Percentiles rank a stretch among this genome's conserved stretches.
Evolutionary conservation across 1,284 basidiomycete species (phyloP).

Genomic region (Sporisorium reilianum): DNA sequence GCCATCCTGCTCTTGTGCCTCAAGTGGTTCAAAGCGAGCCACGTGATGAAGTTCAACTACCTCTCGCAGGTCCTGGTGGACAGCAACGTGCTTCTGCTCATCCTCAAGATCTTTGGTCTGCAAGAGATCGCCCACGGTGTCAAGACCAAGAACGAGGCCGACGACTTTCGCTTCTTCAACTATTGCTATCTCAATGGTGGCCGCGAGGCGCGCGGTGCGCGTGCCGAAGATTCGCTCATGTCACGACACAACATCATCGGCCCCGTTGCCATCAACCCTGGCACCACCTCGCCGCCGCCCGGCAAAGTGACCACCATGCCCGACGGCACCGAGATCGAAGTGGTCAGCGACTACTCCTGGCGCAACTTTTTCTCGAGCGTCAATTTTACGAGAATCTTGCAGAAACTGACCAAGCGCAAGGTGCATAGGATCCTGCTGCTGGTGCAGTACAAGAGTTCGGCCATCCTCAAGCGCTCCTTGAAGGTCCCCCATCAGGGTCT

Average conservation of each 20-base stretch:
- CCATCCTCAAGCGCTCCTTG: constrained; percentile 85
- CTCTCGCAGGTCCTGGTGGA: constrained; percentile 93
- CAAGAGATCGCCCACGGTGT: constrained; percentile 89
- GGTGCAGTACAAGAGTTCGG: constrained; percentile 97
- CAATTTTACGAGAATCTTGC: constrained; percentile 97
- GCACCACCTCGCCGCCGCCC: constrained; percentile 45
- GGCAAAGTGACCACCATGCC: constrained; percentile 37
- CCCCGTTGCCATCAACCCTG: constrained; percentile 44
- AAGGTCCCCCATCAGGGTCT: constrained; percentile 93
- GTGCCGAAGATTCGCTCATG: constrained; percentile 69
- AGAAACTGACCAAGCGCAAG: constrained; percentile 94
- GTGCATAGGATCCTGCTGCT: constrained; percentile 95
- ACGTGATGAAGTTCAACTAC: constrained; percentile 98
- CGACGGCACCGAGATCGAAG: constrained; percentile 74
- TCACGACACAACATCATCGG: constrained; percentile 52
- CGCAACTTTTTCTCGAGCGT: constrained; percentile 98
- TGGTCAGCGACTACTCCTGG: constrained; percentile 95
- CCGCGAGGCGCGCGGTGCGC: constrained; percentile 48
- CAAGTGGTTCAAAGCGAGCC: constrained; percentile 94
- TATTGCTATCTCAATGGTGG: constrained; percentile 82
- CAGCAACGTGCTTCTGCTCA: constrained; percentile 91
- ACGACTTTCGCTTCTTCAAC: constrained; percentile 87
- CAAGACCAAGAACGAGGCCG: constrained; percentile 87
- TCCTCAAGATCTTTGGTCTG: constrained; percentile 97
- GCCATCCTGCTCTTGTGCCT: constrained; percentile 89